Conservation (phyloP, 148 eudicot species). For the Limonium bicolor region DNA sequence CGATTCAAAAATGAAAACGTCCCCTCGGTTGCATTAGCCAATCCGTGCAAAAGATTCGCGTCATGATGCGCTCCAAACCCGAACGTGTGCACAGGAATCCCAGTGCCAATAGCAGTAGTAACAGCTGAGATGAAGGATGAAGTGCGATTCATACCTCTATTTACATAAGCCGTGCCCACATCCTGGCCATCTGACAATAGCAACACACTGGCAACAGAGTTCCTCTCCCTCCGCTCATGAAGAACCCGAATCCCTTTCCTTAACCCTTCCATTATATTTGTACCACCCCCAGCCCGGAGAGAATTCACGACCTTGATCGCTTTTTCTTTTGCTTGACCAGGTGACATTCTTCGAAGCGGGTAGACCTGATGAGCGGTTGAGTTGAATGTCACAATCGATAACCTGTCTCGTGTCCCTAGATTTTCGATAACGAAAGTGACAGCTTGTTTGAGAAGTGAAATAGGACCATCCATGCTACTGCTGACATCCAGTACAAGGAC, state of each 20-base stretch:
- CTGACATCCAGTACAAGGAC: slow-evolving; percentile 32
- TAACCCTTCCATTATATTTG: slow-evolving; percentile 27
- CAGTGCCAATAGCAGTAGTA: slow-evolving; percentile 2
- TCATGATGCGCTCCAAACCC: slow-evolving; percentile 36
- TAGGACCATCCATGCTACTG: slow-evolving; percentile 23
- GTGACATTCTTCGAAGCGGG: slow-evolving; percentile 19
- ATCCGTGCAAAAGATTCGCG: slow-evolving; percentile 18
- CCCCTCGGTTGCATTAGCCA: slow-evolving; percentile 26
- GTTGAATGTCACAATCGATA: slow-evolving; percentile 20
- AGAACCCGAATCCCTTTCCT: slow-evolving; percentile 17
- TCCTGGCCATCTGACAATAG: slow-evolving; percentile 32
- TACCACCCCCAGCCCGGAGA: slow-evolving; percentile 11
- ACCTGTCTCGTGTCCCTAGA: slow-evolving; percentile 19
- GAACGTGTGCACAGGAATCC: slow-evolving; percentile 23
- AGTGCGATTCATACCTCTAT: neutral
- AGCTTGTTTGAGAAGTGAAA: slow-evolving; percentile 20
- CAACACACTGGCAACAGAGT: slow-evolving; percentile 26
- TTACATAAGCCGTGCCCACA: slow-evolving; percentile 9
- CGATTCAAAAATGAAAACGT: slow-evolving; percentile 30
- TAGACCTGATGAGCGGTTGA: slow-evolving; percentile 13
- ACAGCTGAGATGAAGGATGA: slow-evolving; percentile 12
- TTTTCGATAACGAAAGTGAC: slow-evolving; percentile 20
- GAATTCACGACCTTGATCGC: slow-evolving; percentile 12
- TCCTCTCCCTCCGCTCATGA: slow-evolving; percentile 19
- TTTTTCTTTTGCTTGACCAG: slow-evolving; percentile 10